phyloP scores from a whole-genome alignment of 805 yeast genomes.

The Candida berthetii region DNA sequence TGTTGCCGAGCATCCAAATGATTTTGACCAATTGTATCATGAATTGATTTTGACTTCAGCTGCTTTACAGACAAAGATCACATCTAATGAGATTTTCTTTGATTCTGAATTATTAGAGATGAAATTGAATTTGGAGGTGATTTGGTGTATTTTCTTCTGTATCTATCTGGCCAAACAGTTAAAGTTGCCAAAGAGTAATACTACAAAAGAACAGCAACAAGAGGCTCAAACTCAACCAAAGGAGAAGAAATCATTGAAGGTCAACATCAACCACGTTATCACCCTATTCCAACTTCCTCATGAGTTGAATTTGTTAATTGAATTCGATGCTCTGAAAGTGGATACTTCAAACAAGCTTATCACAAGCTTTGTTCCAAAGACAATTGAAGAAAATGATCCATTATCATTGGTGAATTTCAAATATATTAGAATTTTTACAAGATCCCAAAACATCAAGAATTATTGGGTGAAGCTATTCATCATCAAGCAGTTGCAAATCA shows the following conservation, averaged over 20 bases:
- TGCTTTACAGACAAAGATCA: not conserved
- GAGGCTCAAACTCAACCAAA: not conserved
- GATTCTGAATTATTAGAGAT: not conserved
- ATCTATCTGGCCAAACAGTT: not conserved
- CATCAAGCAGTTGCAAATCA: not conserved
- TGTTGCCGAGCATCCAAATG: not conserved
- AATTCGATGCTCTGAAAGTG: not conserved
- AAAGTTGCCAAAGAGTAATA: not conserved
- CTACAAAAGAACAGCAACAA: not conserved
- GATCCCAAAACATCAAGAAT: not conserved
- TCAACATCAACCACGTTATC: not conserved
- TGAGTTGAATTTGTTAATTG: not conserved
- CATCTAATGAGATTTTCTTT: not conserved
- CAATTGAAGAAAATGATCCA: not conserved
- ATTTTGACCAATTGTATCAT: not conserved
- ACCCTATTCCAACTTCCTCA: not conserved
- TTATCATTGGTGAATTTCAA: not conserved
- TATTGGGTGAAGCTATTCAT: not conserved
- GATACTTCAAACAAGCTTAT: not conserved
- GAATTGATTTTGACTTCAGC: not conserved
- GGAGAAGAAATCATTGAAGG: not conserved
- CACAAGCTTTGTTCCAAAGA: no score
- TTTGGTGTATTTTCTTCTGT: slow-evolving; percentile 1
- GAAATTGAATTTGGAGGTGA: not conserved
- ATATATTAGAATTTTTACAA: not conserved